phyloP scores from a whole-genome alignment of 1,139 yeast genomes.

The Eremothecium cymbalariae region DNA sequence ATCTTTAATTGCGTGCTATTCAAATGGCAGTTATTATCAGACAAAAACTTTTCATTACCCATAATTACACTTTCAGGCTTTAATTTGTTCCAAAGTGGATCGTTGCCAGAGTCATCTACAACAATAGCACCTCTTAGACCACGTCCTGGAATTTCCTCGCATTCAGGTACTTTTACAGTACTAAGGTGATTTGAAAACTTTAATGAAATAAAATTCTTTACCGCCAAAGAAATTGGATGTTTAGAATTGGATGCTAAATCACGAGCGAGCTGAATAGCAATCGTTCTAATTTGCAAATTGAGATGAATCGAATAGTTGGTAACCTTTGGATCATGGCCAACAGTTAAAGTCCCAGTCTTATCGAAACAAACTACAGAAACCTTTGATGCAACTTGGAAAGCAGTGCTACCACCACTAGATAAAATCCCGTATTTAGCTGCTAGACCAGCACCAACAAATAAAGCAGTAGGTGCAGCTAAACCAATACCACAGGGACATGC shows the following conservation, averaged over 20 bases:
- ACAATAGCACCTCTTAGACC: conserved; percentile 45
- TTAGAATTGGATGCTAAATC: conserved; percentile 59
- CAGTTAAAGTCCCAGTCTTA: conserved; percentile 71
- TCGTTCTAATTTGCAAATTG: conserved; percentile 18
- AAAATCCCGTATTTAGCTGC: conserved; percentile 75
- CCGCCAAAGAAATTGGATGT: conserved; percentile 63
- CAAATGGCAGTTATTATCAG: conserved; percentile 34
- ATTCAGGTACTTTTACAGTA: conserved; percentile 40
- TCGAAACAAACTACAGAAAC: conserved; percentile 65
- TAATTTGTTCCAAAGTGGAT: conserved; percentile 31
- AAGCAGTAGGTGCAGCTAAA: conserved; percentile 84
- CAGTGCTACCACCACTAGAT: conserved; percentile 76
- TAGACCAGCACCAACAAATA: conserved; percentile 83
- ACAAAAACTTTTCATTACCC: conserved; percentile 56
- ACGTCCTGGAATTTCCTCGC: conserved; percentile 49
- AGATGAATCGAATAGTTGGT: conserved; percentile 39
- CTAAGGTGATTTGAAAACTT: conserved; percentile 23
- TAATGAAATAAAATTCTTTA: conserved; percentile 37
- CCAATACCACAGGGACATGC: conserved; percentile 95
- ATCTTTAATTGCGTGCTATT: conserved; percentile 32
- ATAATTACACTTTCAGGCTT: conserved; percentile 41
- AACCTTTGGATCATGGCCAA: conserved; percentile 50
- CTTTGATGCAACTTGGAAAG: conserved; percentile 67
- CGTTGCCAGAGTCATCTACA: conserved; percentile 19
- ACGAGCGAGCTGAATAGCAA: conserved; percentile 44